Base-by-base conservation (phyloP, 2,329 filamentous ascomycete species). In the Emericellopsis atlantica region DNA sequence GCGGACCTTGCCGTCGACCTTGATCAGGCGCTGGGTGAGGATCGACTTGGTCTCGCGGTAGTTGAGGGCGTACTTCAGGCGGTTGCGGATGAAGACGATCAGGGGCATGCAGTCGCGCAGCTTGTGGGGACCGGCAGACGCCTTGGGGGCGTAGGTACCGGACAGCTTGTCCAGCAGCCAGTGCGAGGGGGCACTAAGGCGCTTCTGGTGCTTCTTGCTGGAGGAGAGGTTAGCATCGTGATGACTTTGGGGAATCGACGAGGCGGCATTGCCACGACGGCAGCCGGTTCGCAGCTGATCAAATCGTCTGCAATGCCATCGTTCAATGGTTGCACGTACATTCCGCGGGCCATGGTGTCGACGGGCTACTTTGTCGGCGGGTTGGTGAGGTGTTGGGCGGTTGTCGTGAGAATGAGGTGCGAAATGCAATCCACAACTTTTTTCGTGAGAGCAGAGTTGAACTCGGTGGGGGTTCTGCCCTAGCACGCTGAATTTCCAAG, bases 131-230 rank as follows among this genome's bases (percentile, higher is more conserved):
- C 92, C 92, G 58, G 78, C 64, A 51, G 78, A 80, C 52, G 80
- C 74, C 61, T 65, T 65, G 59, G 80, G 80, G 56, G 78, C 81
- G 64, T 84, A 90, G 71, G 78, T 75, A 66, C 92, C 92, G 70
- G 88, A 95, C 66, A 98, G 80, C 74, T 98, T 98, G 86, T 98
- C 92, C 69, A 98, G 79, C 67, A 98, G 86, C 92, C 92, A 98
- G 84, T 96, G 92, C 69, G 85, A 93, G 66, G 92, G 92, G 67
- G 92, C 92, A 74, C 85, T 92, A 67, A 96, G 80, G 79, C 92
- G 89, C 89, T 98, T 96, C 74, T 96, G 90, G 76, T 98, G 92
- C 84, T 95, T 95, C 81, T 92, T 93, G 72, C 84, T 89, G 63
- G 21, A 40, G 21, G 15, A 16, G 6, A 38, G 24, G 24, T 33